Percentiles rank a stretch among this genome's conserved stretches.
phyloP scores from a whole-genome alignment of 257 asterid species.

The Forsythia viridissima region DNA sequence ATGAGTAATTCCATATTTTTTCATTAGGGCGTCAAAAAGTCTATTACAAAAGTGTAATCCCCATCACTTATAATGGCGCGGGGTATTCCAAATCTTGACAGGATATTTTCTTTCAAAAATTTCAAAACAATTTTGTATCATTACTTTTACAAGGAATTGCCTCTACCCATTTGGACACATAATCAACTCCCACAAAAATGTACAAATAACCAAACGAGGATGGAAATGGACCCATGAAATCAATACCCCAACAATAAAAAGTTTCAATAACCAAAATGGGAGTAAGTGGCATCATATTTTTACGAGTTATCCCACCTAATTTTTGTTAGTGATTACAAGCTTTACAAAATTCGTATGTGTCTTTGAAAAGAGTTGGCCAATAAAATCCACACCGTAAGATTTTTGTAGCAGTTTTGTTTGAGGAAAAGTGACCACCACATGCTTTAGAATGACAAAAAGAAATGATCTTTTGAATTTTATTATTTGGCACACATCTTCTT shows the following conservation, averaged over 20 bases:
- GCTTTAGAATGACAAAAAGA: not conserved
- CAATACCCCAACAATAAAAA: not conserved
- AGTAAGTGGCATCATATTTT: not conserved
- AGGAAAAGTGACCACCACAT: not conserved
- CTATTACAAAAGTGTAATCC: no score
- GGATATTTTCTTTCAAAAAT: not conserved
- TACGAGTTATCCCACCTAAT: not conserved
- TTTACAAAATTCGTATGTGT: not conserved
- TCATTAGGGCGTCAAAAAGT: no score
- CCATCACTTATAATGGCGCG: not conserved
- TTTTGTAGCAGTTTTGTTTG: not conserved
- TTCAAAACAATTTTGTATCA: not conserved
- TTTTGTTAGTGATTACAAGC: not conserved
- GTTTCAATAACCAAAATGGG: no score
- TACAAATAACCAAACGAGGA: not conserved
- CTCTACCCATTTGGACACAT: slow-evolving; percentile 1
- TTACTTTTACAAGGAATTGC: not conserved
- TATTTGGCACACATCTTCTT: no score
- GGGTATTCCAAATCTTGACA: not conserved
- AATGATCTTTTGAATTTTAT: no score
- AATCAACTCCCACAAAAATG: not conserved
- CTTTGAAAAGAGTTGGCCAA: not conserved
- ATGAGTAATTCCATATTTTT: no score
- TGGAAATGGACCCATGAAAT: not conserved
- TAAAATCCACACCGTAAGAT: not conserved